A percentile compares a stretch with the other conserved stretches of the same genome.
Conservation (phyloP, 116 monocot genomes). For the Dioscorea cayenensis region DNA sequence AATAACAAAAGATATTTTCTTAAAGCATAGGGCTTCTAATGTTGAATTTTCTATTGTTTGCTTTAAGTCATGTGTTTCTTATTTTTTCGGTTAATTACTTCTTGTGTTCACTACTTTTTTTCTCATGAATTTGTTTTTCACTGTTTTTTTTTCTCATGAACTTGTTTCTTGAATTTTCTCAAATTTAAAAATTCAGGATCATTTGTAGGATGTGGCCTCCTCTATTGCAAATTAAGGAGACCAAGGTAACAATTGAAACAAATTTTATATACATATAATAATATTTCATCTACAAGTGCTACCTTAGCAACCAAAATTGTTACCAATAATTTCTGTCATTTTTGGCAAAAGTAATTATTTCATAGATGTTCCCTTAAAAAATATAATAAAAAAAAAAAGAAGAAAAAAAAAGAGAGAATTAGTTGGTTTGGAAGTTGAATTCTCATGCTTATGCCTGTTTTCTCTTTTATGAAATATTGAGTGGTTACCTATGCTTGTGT, state of each 20-base stretch:
- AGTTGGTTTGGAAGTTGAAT: neutral
- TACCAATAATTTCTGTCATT: neutral
- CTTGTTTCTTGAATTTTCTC: neutral
- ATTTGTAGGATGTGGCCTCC: constrained; percentile 43
- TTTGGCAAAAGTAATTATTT: neutral
- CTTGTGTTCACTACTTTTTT: neutral
- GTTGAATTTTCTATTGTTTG: neutral
- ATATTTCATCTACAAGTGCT: neutral
- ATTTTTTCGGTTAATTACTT: neutral
- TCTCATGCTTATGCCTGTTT: neutral
- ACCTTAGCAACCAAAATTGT: neutral
- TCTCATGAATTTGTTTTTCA: neutral
- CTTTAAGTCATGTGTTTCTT: neutral
- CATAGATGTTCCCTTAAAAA: neutral
- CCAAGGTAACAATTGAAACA: constrained; percentile 51
- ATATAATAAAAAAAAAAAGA: no score
- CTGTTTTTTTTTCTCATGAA: neutral
- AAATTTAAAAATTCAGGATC: neutral
- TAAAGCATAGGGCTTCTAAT: no score
- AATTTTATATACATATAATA: constrained; percentile 5
- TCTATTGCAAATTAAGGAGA: constrained; percentile 63
- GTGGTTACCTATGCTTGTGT: neutral
- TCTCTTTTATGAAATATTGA: neutral
- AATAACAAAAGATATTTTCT: no score
- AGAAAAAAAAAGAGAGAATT: neutral